Base-by-base conservation (phyloP, 2,329 filamentous ascomycete species). In the Fusarium pseudoanthophilum region DNA sequence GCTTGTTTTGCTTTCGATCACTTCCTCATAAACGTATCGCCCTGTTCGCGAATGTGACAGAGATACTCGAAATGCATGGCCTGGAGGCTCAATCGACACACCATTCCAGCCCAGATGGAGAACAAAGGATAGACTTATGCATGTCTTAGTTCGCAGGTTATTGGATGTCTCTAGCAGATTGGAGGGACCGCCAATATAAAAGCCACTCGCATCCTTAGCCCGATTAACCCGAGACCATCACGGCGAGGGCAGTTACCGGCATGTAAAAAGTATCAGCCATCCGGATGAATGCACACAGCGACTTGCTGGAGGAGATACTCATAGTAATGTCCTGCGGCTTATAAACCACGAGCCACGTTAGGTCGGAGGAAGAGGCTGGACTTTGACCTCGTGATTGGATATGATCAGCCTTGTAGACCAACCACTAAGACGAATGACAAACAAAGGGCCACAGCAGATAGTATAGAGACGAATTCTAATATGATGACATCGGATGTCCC, bases 101-200 rank as follows among this genome's bases (percentile, higher is more conserved):
- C 15, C 51, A 73, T 73, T 59, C 55, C 48, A 60, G 48, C 32
- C 36, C 20, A 43, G 57, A 51, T 16, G 59, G 46, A 67, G 64
- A 67, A 70, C 55, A 74, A 65, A 74, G 60, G 46, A 64, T n/a
- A 18, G 18, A 59, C 56, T 36, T 51, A 59, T 51, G 42, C 11
- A 34, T 24, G 67, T 63, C 64, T 65, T 67, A 42, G 39, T 55
- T 43, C 53, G 51, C 62, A 55, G 64, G 61, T 51, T 30, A 48
- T 43, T 56, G 39, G 36, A 76, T 70, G 68, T 56, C 60, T 37
- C 21, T 39, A 18, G 37, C 20, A 56, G 21, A 57, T 56, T 34
- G 43, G 51, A 67, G 43, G 46, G 26, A 42, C 40, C 28, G 36
- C 34, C 13, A 36, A 21, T 16, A 46, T 63, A 24, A 55, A 37